phyloP scores from a whole-genome alignment of 345 rosid genomes.

The Eucalyptus sp. region DNA sequence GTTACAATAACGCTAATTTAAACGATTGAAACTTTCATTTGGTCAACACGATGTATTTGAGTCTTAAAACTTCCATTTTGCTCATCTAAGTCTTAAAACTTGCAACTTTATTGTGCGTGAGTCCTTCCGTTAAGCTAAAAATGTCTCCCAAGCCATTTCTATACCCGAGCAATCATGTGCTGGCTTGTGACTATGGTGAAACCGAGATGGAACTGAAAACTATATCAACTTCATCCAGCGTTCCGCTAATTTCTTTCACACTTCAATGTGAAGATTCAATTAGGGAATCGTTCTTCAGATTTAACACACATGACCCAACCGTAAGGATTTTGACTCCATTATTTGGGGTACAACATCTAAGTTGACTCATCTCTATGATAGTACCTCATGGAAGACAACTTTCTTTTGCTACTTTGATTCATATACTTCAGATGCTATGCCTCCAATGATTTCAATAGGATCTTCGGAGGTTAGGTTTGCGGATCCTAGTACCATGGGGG shows the following conservation, averaged over 20 bases:
- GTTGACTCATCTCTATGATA: no score
- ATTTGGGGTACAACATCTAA: no score
- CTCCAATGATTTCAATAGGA: background rate
- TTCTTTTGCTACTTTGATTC: background rate
- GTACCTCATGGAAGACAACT: background rate
- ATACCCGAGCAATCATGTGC: background rate
- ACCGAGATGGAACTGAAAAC: background rate
- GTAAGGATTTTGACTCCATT: no score
- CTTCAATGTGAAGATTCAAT: background rate
- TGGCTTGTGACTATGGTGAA: background rate
- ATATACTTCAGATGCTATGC: background rate
- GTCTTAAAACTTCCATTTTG: no score
- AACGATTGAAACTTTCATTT: no score
- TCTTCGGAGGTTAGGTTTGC: background rate
- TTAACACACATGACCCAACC: background rate
- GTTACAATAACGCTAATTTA: no score
- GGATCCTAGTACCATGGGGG: background rate
- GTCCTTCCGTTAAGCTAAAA: background rate
- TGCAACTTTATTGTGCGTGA: no score
- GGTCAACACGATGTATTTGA: background rate
- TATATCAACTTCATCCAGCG: no score
- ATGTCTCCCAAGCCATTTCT: background rate
- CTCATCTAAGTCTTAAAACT: background rate
- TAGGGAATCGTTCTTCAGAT: background rate
- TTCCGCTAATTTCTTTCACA: background rate